Base-by-base conservation (phyloP, 1,284 basidiomycete species). In the Irpex lacteus region DNA sequence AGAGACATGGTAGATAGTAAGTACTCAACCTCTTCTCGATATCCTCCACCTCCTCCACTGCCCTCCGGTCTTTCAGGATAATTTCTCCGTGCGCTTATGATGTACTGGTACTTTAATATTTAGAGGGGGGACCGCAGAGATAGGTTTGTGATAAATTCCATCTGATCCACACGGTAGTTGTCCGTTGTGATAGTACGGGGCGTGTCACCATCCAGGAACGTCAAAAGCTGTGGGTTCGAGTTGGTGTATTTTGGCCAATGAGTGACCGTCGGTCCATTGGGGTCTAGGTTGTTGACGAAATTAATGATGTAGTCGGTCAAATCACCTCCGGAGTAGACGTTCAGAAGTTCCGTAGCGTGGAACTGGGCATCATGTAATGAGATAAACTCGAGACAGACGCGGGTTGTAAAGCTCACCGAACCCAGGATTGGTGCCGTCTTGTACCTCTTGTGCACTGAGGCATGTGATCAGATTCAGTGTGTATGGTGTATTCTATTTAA, bases 211-310 rank as follows among this genome's bases (percentile, higher is more conserved):
- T 70, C 69, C n/a, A 65, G 40, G 18, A 70, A 50, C 2, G 55
- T 64, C 13, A 70, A 62, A 11, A 67, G 59, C 55, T 66, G 58
- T 18, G 59, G 60, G 11, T 47, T 63, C 15, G 60, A 49, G 7
- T 62, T 65, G 15, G 60, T 63, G 57, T 68, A 70, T 38, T 59
- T 37, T 9, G 69, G 69, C 69, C 69, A 69, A 34, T 50, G 7
- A n/a, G 55, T 44, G 18, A 63, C 61, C 1, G 50, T 59, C 5
- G 19, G 21, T 8, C 65, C 68, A 56, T 71, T 70, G 3, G 70
- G 70, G 47, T 71, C 61, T 5, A 69, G 66, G 61, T 67, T 61
- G 62, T 65, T 66, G 19, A 69, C 67, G 61, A 71, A 71, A 53
- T 67, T 68, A 55, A 69, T 60, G 11, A 67, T 53, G 49, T 62